Percentiles rank a stretch among this genome's conserved stretches.
These are phyloP conservation scores for Cryptococcus sp. DNA, from an alignment of 1,284 basidiomycete genomes.

Conservation along the genomic window DNA sequence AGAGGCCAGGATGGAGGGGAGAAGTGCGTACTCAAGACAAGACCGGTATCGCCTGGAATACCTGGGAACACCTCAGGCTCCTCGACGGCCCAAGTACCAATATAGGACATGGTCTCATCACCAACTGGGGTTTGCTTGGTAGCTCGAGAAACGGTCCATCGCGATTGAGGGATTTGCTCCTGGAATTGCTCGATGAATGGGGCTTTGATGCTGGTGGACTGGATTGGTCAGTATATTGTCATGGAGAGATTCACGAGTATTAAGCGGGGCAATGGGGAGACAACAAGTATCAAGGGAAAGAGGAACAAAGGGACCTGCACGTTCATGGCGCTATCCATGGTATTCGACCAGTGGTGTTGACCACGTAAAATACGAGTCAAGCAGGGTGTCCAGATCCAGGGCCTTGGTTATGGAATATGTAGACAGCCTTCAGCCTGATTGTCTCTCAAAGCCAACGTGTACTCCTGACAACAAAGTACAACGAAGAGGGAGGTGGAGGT, in stretches of 20 bases:
- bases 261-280: neutral
- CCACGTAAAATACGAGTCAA: neutral
- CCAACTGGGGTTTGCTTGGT: slow-evolving; percentile 95
- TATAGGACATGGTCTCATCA: slow-evolving; percentile 90
- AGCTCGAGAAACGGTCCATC: slow-evolving; percentile 94
- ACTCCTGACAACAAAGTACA: neutral
- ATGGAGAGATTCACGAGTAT: neutral
- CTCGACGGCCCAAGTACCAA: slow-evolving; percentile 96
- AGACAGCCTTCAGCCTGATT: neutral
- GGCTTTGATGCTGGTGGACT: slow-evolving; percentile 81
- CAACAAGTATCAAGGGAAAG: neutral
- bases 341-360: neutral
- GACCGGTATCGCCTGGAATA: slow-evolving; percentile 76
- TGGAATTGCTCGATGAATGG: slow-evolving; percentile 98
- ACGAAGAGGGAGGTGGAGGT: neutral
- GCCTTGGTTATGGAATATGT: neutral
- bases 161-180: slow-evolving; percentile 61
- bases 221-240: neutral
- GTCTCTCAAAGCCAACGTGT: neutral
- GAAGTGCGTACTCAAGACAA: slow-evolving; percentile 63
- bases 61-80: slow-evolving; percentile 67
- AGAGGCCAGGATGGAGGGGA: neutral
- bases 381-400: neutral
- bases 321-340: neutral
- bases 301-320: neutral